A percentile compares a stretch with the other conserved stretches of the same genome.
Evolutionary conservation across 495 filamentous ascomycete genomes (phyloP).

Genomic region (Aspergillus diversus): DNA sequence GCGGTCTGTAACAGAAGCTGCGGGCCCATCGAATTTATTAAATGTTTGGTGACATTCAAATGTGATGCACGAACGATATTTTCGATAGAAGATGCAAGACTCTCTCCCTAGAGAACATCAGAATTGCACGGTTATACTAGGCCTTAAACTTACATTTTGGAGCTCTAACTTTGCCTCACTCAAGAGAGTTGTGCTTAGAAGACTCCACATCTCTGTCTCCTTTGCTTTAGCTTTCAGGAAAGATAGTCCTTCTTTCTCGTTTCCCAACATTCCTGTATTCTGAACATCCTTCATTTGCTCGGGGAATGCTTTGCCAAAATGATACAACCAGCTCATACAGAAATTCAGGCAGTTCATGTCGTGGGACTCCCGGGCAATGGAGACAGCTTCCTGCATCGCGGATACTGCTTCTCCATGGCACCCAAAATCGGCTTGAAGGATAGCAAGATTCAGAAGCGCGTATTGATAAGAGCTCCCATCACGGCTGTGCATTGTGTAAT

Average conservation of each 20-base stretch:
- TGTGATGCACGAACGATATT: conserved; percentile 79
- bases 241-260: conserved; percentile 77
- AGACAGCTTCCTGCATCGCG: conserved; percentile 90
- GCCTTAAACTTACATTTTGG: conserved; percentile 49
- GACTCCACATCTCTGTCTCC: conserved; percentile 83
- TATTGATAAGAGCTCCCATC: conserved; percentile 94
- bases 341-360: conserved; percentile 94
- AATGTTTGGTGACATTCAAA: conserved; percentile 74
- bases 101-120: conserved; percentile 67
- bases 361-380: conserved; percentile 87
- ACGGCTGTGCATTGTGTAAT: conserved; percentile 90
- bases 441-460: conserved; percentile 89
- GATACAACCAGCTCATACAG: conserved; percentile 95
- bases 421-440: conserved; percentile 94
- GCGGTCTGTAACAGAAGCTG: conserved; percentile 73
- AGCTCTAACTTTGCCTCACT: conserved; percentile 85
- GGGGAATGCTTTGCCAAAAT: conserved; percentile 86
- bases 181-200: conserved; percentile 82
- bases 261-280: conserved; percentile 72
- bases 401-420: conserved; percentile 88
- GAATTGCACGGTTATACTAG: background rate
- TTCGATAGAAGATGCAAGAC: conserved; percentile 75
- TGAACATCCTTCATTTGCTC: conserved; percentile 70
- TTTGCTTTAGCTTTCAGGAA: conserved; percentile 89
- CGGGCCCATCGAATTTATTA: conserved; percentile 70